Conservation (phyloP, 768 basidiomycete genomes). For the Clitopilus hobsonii region DNA sequence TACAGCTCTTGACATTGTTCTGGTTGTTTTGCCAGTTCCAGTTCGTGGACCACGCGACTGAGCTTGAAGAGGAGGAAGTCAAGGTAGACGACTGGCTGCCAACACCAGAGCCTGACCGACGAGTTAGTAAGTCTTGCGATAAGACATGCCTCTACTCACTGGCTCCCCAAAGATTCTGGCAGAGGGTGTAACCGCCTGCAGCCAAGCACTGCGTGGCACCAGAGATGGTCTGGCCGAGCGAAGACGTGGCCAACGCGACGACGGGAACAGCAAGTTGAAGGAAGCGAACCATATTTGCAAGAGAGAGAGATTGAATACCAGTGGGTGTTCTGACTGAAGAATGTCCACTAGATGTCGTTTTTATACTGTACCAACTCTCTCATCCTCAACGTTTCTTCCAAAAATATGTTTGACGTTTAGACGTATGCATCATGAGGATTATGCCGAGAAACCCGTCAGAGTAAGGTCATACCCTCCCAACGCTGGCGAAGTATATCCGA, state of each 20-base stretch:
- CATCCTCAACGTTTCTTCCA: too few species aligned
- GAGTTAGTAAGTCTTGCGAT: not conserved
- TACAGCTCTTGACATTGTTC: slow-evolving; percentile 56
- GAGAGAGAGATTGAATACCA: not conserved
- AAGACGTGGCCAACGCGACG: not conserved
- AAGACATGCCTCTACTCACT: slow-evolving; percentile 17
- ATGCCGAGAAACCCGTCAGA: too few species aligned
- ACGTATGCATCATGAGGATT: too few species aligned
- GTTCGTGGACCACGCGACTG: slow-evolving; percentile 48
- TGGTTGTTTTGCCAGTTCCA: slow-evolving; percentile 47
- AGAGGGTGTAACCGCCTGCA: slow-evolving; percentile 44
- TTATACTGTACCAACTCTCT: too few species aligned
- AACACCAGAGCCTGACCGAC: slow-evolving; percentile 28
- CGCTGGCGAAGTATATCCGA: too few species aligned
- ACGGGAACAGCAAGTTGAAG: not conserved
- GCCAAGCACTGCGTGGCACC: slow-evolving; percentile 40
- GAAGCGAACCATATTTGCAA: too few species aligned
- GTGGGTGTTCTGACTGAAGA: not conserved
- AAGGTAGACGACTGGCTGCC: slow-evolving; percentile 48
- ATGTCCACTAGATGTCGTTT: too few species aligned
- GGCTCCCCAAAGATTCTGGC: slow-evolving; percentile 55
- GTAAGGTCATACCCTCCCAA: too few species aligned
- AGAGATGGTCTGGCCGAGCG: slow-evolving; percentile 33
- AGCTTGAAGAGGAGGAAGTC: slow-evolving; percentile 28
- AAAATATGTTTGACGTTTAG: too few species aligned